Evolutionary conservation across 345 rosid species (phyloP), one percentile per base, ranked within the genome.

Genomic region (Lagerstroemia speciosa): DNA sequence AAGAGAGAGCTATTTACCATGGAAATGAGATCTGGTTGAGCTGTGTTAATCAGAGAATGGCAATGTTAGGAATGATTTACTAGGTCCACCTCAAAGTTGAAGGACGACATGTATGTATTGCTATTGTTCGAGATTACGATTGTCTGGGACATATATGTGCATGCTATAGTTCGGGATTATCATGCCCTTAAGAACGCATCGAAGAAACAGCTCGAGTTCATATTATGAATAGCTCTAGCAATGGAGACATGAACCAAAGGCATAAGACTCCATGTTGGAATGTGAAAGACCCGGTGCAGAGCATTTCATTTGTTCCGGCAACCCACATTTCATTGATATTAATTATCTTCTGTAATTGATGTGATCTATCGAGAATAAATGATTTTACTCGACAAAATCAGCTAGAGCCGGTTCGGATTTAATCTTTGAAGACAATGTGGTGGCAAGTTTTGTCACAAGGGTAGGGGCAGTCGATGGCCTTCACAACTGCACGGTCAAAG

Each of bases 391-490:
- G 24, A 14, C 26, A 55, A 55, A 10, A 8, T n/a, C n/a, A n/a
- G n/a, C n/a, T n/a, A n/a, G n/a, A n/a, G n/a, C n/a, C n/a, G n/a
- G n/a, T n/a, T n/a, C 17, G 63, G 62, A 55, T 38, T 46, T 62
- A 67, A 17, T 78, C 84, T 74, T 71, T 76, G 79, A 88, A 88
- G 32, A 87, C 92, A 73, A 94, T 74, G 81, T 94, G 81, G 83
- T 89, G 97, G 80, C 99, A 94, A 73, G 85, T 84, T 64, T 70
- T 83, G 79, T 94, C 98, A 69, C 99, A 91, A 5, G 98, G 99
- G 69, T 94, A 87, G 0, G 99, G 81, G 58, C 99, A 94, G 71
- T 94, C 98, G 2, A 92, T 79, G 67, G 75, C 69, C 84, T 84
- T 88, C 26, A 83, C 83, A 5, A 71, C 81, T 0, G 93, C 78